Base-by-base conservation (phyloP, 2,329 filamentous ascomycete genomes). In the Pseudogymnoascus sp. region DNA sequence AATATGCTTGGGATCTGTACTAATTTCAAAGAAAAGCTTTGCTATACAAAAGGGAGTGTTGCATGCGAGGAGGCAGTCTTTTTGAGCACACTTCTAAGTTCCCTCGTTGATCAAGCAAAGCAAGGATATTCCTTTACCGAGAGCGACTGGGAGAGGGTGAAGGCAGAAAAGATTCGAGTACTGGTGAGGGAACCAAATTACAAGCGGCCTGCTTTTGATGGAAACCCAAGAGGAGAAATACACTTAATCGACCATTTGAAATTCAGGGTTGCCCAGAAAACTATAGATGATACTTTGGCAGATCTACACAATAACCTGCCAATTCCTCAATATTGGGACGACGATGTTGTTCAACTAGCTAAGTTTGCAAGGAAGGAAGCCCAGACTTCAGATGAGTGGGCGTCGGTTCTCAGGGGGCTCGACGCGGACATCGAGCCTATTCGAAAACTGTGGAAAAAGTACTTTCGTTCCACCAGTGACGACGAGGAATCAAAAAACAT, bases 241-340 rank as follows among this genome's bases (percentile, higher is more conserved):
- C 83, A 89, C 62, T 82, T 90, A 3, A 78, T 88, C 4, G 88
- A 91, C 69, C 78, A 80, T 38, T 75, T 91, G 6, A 86, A 83
- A 65, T 88, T 85, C 16, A 65, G 72, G 0, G 75, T 86, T 1
- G 80, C 84, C 0, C 71, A 79, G 11, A 72, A 62, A 1, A 75
- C 75, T 21, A 72, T 77, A n/a, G 64, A 70, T 0, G 67, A 71
- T 14, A 74, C 74, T 0, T 64, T 74, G 7, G 58, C 62, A 0
- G 60, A 64, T 1, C 69, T 79, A 9, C 61, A 71, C 3, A 58
- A 69, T 0, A 49, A 38, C 4, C 63, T 72, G 2, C 41, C 25
- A 12, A 38, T 63, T 1, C 60, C 61, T 12, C 58, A 60, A 7
- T 40, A 21, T 2, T 71, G 66, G 25, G 69, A 72, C 12, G 65